Base-by-base conservation (phyloP, 495 filamentous ascomycete genomes). In the Aspergillus diversus region DNA sequence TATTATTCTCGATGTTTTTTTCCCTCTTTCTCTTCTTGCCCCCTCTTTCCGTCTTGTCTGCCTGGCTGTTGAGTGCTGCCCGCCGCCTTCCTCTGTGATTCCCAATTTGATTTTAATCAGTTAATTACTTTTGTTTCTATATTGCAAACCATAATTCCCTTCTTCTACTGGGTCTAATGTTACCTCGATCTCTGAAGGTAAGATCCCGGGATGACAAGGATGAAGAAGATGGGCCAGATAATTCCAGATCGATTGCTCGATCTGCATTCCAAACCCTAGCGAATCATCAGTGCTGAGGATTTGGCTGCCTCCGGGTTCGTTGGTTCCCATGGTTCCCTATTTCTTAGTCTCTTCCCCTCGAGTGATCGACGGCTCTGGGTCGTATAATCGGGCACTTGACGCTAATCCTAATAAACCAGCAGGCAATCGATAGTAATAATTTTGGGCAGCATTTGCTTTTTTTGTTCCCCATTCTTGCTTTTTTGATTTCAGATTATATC, bases 41-140 rank as follows among this genome's bases (percentile, higher is more conserved):
- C 2, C 16, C 34, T 59, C 31, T 31, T 49, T 33, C 31, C 52
- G 8, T 53, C 13, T 53, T 58, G 15, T 55, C 5, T 57, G 37
- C 16, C 52, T 59, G 17, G 1, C 33, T 16, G 59, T n/a, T 55
- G n/a, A 33, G 54, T 32, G 31, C 37, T 53, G 21, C 21, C 21
- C 21, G 21, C 21, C 21, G 21, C 1, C 47, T 64, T 13, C 8
- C 65, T 21, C 65, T 60, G 49, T 69, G 68, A 73, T 73, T 75
- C 69, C 67, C 71, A 57, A 55, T 33, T 61, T 55, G 60, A 53
- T 11, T 59, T 65, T 58, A 31, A 5, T 59, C 13, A 16, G 33
- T 47, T 48, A 16, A 49, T 55, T 61, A 46, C 33, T 12, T 58
- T 7, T 27, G n/a, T 50, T 46, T 64, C 7, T 56, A 9, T 13